These are phyloP conservation scores for Phyllosticta citribraziliensis DNA, from an alignment of 2,329 filamentous ascomycete genomes.

Conservation along the genomic window DNA sequence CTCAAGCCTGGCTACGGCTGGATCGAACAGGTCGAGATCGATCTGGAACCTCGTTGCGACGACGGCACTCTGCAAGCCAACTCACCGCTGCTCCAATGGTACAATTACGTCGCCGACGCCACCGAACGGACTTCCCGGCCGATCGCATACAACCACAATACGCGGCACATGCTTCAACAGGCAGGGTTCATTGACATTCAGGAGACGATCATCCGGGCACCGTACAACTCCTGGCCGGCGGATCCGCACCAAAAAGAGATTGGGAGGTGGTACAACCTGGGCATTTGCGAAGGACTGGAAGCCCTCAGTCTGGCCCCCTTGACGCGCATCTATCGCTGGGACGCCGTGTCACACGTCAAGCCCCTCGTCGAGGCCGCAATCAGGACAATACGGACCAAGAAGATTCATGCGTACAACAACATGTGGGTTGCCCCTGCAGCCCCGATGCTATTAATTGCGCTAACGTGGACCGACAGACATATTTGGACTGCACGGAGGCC, in stretches of 20 bases:
- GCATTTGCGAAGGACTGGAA: conserved; percentile 62
- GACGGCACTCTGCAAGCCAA: conserved; percentile 50
- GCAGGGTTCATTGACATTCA: conserved; percentile 74
- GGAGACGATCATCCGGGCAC: conserved; percentile 58
- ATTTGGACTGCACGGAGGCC: conserved; percentile 39
- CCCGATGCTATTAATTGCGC: conserved; percentile 1
- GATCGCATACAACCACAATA: conserved; percentile 55
- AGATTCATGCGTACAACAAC: conserved; percentile 62
- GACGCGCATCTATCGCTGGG: conserved; percentile 53
- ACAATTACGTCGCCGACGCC: conserved; percentile 54
- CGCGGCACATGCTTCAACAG: conserved; percentile 49
- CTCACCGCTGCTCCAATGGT: conserved; percentile 59
- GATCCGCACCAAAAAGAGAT: conserved; percentile 57
- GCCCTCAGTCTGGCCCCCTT: conserved; percentile 66
- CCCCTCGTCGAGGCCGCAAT: conserved; percentile 54
- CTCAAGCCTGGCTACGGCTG: conserved; percentile 64
- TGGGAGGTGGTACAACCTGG: conserved; percentile 76
- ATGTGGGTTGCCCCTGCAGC: conserved; percentile 49
- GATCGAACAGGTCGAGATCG: conserved; percentile 84
- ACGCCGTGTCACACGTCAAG: conserved; percentile 48
- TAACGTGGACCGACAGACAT: conserved; percentile 24
- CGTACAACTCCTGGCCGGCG: conserved; percentile 63
- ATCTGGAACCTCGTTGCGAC: conserved; percentile 66
- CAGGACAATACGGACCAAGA: conserved; percentile 58
- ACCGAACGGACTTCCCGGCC: conserved; percentile 57